phyloP scores from a whole-genome alignment of 169 alveolate genomes.

The Plasmodium fragile region DNA sequence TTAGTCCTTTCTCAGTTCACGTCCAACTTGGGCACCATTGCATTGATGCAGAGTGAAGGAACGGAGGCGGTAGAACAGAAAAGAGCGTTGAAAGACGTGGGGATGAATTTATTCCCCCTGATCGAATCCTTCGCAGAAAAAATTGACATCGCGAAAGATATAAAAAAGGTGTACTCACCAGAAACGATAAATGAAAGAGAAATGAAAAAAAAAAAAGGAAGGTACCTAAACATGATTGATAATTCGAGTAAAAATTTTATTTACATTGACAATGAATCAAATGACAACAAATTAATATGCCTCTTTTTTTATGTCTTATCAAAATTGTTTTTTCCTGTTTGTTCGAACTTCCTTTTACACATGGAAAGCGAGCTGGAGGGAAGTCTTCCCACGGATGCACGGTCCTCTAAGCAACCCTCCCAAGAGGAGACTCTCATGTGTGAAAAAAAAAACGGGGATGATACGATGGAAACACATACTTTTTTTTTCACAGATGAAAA shows the following conservation, averaged over 20 bases:
- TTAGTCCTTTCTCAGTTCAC: slow-evolving; percentile 59
- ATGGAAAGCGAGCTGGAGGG: background rate
- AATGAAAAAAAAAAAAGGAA: slow-evolving; percentile 39
- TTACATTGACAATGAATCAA: slow-evolving; percentile 48
- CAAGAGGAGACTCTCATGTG: background rate
- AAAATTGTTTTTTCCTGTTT: slow-evolving; percentile 49
- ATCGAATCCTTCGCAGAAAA: slow-evolving; percentile 65
- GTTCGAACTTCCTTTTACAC: background rate
- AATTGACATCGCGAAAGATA: slow-evolving; percentile 53
- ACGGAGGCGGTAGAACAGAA: background rate
- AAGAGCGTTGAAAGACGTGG: background rate
- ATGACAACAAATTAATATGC: slow-evolving; percentile 67
- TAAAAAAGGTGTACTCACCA: slow-evolving; percentile 53
- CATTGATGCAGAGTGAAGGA: background rate
- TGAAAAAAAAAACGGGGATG: background rate
- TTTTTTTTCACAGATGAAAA: background rate
- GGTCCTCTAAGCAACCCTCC: background rate
- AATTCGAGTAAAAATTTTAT: slow-evolving; percentile 58
- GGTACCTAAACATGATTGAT: slow-evolving; percentile 50
- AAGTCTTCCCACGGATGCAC: background rate
- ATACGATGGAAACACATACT: background rate
- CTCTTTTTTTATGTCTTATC: slow-evolving; percentile 57
- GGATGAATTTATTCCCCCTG: slow-evolving; percentile 30
- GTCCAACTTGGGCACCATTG: background rate
- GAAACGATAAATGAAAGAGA: slow-evolving; percentile 67